Conservation (phyloP, 306 rosid genomes). For the Fragaria nilgerrensis region DNA sequence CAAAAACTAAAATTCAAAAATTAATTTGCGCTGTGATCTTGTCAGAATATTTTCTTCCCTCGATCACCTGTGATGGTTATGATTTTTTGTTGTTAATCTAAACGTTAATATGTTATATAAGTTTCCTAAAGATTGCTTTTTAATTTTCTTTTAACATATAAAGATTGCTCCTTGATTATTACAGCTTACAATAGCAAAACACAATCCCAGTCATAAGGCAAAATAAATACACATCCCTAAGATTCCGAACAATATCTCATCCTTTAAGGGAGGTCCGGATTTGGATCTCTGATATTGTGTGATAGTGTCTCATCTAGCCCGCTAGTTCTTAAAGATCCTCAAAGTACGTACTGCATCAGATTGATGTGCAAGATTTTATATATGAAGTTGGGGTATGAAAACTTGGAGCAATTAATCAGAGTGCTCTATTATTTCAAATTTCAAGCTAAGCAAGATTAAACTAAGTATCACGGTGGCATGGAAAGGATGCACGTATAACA, state of each 20-base stretch:
- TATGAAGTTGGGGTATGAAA: background rate
- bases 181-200: background rate
- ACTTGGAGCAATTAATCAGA: background rate
- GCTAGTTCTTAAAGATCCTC: background rate
- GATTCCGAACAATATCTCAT: background rate
- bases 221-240: background rate
- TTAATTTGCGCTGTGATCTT: too few species aligned
- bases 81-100: too few species aligned
- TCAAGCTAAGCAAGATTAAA: background rate
- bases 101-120: background rate
- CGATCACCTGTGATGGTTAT: too few species aligned
- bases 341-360: background rate
- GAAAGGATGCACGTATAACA: slow-evolving; percentile 6
- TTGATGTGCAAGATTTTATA: background rate
- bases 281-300: background rate
- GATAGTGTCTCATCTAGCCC: background rate
- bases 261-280: background rate
- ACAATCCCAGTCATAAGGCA: background rate
- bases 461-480: background rate
- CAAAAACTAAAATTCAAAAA: too few species aligned
- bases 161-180: background rate
- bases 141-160: too few species aligned
- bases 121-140: background rate
- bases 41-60: too few species aligned
- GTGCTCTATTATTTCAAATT: background rate